Evolutionary conservation across 768 basidiomycete genomes (phyloP).

Genomic region (Paxillus involutus): DNA sequence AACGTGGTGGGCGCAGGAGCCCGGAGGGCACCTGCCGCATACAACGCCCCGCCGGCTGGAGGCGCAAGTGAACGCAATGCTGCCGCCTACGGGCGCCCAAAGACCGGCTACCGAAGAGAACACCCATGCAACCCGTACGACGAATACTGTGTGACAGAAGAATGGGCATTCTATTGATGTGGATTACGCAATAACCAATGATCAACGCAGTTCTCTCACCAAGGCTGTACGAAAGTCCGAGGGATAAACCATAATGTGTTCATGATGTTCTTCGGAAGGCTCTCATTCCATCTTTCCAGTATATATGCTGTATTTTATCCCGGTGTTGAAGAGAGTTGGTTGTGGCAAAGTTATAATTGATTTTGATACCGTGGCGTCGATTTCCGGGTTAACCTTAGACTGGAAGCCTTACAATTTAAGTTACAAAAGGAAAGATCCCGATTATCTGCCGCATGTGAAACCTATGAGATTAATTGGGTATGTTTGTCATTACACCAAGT

Average conservation of each 20-base stretch:
- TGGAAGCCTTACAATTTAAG: too few species aligned
- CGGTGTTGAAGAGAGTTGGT: background rate
- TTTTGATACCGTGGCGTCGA: too few species aligned
- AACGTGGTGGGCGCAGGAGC: conserved; percentile 34
- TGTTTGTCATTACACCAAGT: conserved; percentile 15
- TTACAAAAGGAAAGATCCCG: conserved; percentile 18
- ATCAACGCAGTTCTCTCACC: background rate
- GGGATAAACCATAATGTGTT: background rate
- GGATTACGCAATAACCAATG: background rate
- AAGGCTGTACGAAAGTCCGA: background rate
- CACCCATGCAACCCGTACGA: conserved; percentile 60
- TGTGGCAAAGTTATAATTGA: too few species aligned
- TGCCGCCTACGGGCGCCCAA: conserved; percentile 29
- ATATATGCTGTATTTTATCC: conserved; percentile 23
- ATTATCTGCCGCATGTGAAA: conserved; percentile 6
- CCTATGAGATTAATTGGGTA: conserved; percentile 3
- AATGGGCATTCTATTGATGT: conserved; percentile 53
- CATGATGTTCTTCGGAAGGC: conserved; percentile 2
- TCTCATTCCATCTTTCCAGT: conserved; percentile 11
- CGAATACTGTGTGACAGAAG: conserved; percentile 69
- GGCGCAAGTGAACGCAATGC: conserved; percentile 23
- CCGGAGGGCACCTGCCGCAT: conserved; percentile 22
- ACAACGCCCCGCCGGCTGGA: conserved; percentile 18
- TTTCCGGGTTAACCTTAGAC: too few species aligned
- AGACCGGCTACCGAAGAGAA: conserved; percentile 37